Base-by-base conservation (phyloP, 2,329 filamentous ascomycete genomes). In the Fusarium concolor region DNA sequence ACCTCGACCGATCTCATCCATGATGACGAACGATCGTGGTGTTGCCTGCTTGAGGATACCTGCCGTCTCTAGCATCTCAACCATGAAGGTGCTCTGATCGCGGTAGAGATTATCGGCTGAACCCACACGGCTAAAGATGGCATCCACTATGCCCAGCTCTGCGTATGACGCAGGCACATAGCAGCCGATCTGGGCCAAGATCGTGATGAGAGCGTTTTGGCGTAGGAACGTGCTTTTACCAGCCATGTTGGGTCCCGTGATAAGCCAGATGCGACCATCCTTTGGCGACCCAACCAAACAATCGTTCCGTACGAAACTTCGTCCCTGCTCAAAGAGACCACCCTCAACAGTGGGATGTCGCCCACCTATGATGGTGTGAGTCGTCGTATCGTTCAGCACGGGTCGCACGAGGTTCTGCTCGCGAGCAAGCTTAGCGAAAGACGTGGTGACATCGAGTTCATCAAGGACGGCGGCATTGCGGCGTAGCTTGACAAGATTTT, bases 21-120 rank as follows among this genome's bases (percentile, higher is more conserved):
- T 98, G 78, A 99, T 95, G 63, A 96, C 95, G 73, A 99, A 96
- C 1, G 92, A 96, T 24, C 90, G 86, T 2, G 89, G 81, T 1
- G 95, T 98, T 0, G 96, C 95, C 70, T 92, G 86, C 63, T 91
- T 92, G 52, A 99, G 85, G 53, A 99, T 99, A 26, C 91, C 86
- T 3, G 95, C 94, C 20, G 96, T 97, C 80, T 99, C 96, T 3
- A 97, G 86, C 96, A 99, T 99, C 81, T 99, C 96, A 2, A 98
- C 93, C 96, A 99, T 98, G 79, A 99, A 99, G 0, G 96, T 99
- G 53, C 93, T 97, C 79, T 98, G 94, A 81, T 97, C 92, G 50
- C 89, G 88, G 81, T 92, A 97, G n/a, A 99, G 84, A 76, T 97
- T 95, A 78, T 99, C 96, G 3, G 95, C 96, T 2, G 94, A 96